Evolutionary conservation across 768 basidiomycete species (phyloP), one percentile per base, ranked within the genome.

Genomic region (Lenzites betulinus): DNA sequence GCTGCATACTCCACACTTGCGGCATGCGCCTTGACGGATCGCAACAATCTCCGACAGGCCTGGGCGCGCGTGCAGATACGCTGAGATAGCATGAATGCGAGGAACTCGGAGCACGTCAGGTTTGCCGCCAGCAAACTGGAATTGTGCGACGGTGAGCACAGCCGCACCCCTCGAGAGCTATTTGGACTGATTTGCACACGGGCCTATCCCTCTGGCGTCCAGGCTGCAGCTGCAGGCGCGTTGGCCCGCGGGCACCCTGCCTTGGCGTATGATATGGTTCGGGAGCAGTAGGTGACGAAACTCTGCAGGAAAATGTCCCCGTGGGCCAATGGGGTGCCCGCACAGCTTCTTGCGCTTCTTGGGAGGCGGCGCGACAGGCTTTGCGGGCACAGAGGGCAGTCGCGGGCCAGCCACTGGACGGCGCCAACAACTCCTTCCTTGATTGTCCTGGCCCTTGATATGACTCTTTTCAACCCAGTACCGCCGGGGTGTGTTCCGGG

Each of bases 111-210:
- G 46, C 18, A 18, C 58, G 44, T 20, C 51, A 54, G 33, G 28
- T 49, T 39, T 39, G 59, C 59, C 52, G 52, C 52, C 38, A 54
- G 38, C 38, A 39, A 23, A 2, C 47, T 43, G 52, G 23, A 47
- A 54, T n/a, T n/a, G 33, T 43, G 23, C 30, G 18, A 13, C 41
- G 16, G 60, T 61, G 49, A 57, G 60, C 60, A 62, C 60, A 46
- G 60, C 43, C 26, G 39, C 25, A 42, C 39, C 46, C 2, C 35
- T 52, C 26, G 54, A 61, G 35, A 60, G 60, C 36, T 62, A 57
- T 58, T 62, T 53, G 57, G 60, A 62, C 55, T 62, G 60, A 62
- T 62, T 39, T 54, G 47, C 48, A 23, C 55, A 57, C 50, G 60
- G 48, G 22, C 18, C 22, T 38, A 28, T 41, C 2, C 26, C 46